These are phyloP conservation scores for Cupressus sempervirens DNA, from an alignment of 75 land plant species.

Conservation along the genomic window DNA sequence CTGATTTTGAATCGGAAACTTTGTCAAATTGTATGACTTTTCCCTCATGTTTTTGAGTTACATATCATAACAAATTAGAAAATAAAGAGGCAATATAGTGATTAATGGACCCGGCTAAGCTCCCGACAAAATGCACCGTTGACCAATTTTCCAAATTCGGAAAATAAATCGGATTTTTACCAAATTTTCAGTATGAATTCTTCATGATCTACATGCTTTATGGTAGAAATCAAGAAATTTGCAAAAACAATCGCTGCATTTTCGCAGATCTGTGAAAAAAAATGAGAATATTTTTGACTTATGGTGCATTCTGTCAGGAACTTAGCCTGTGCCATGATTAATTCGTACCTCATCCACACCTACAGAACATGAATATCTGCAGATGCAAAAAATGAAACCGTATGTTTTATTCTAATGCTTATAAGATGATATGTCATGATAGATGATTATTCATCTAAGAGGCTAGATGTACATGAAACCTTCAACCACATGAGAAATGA, in stretches of 20 bases:
- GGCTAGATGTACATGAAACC: background rate
- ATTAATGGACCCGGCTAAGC: no score
- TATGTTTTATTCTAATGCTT: background rate
- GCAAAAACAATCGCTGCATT: no score
- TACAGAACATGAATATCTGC: background rate
- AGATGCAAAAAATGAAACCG: background rate
- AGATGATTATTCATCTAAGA: background rate
- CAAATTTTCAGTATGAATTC: no score
- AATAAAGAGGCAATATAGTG: background rate
- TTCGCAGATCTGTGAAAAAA: no score
- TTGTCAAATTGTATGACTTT: background rate
- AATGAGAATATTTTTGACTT: no score
- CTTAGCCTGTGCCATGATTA: no score
- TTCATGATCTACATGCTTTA: no score
- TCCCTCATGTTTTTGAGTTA: background rate
- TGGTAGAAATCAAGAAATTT: no score
- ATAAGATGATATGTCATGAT: background rate
- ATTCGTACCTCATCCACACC: background rate
- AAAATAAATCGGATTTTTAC: no score
- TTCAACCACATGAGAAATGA: background rate
- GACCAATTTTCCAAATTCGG: no score
- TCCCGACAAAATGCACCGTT: no score
- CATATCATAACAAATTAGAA: background rate
- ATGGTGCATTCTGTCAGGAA: no score
- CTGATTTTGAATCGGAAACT: background rate